Percentiles rank a stretch among this genome's conserved stretches.
phyloP scores from a whole-genome alignment of 148 eudicot genomes.

The Cornus florida region DNA sequence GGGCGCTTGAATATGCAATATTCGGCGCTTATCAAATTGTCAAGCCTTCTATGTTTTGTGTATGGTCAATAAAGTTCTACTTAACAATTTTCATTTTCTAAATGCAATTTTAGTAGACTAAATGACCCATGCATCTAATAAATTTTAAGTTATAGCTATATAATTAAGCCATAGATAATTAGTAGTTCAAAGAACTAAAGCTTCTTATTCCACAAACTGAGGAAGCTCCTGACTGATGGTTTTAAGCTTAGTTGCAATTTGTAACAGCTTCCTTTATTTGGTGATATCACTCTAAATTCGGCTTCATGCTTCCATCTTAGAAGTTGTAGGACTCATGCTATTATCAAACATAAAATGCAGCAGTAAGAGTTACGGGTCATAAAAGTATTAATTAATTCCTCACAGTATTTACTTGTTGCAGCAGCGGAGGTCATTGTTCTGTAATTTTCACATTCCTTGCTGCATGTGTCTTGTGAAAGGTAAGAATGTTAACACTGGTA shows the following conservation, averaged over 20 bases:
- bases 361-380: too few species aligned
- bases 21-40: too few species aligned
- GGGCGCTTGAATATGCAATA: too few species aligned
- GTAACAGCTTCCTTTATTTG: background rate
- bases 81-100: background rate
- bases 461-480: too few species aligned
- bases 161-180: background rate
- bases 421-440: too few species aligned
- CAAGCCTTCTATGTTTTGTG: background rate
- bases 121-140: background rate
- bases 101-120: background rate
- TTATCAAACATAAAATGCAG: background rate
- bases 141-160: background rate
- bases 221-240: background rate
- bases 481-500: too few species aligned
- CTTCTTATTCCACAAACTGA: background rate
- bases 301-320: background rate
- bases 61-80: background rate
- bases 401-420: too few species aligned
- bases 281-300: too few species aligned
- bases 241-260: background rate
- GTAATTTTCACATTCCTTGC: too few species aligned
- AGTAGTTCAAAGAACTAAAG: background rate
- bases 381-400: too few species aligned
- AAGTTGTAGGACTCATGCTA: background rate